Conservation (phyloP, 139 green algal species). For the Dunaliella primolecta region DNA sequence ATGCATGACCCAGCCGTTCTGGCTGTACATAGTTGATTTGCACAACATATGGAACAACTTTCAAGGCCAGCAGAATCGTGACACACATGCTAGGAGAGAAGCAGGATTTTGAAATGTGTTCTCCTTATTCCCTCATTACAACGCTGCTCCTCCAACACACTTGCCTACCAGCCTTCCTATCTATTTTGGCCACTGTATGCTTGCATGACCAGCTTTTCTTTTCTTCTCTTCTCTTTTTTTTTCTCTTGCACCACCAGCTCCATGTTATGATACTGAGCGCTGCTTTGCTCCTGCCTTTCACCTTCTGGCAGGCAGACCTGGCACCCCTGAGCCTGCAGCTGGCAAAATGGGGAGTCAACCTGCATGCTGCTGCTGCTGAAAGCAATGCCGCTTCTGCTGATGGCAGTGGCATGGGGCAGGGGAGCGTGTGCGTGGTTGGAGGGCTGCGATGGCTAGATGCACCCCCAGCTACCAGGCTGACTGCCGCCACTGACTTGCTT, state of each 20-base stretch:
- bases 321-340: conserved; percentile 52
- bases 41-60: too few relatives aligned
- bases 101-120: too few relatives aligned
- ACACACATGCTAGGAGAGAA: too few relatives aligned
- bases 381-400: background rate
- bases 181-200: too few relatives aligned
- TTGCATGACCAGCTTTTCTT: too few relatives aligned
- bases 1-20: too few relatives aligned
- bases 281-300: background rate
- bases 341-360: conserved; percentile 37
- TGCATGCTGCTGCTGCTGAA: background rate
- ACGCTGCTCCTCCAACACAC: too few relatives aligned
- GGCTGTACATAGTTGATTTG: too few relatives aligned
- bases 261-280: background rate
- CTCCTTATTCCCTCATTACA: too few relatives aligned
- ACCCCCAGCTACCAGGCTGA: conserved; percentile 30
- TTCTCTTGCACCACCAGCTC: background rate
- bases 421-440: background rate
- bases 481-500: conserved; percentile 41
- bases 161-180: too few relatives aligned
- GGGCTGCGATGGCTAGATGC: conserved; percentile 61
- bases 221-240: background rate
- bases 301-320: conserved; percentile 54
- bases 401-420: background rate
- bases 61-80: too few relatives aligned